Conservation (phyloP, 2,329 filamentous ascomycete species). For the Botrytis hyacinthi region DNA sequence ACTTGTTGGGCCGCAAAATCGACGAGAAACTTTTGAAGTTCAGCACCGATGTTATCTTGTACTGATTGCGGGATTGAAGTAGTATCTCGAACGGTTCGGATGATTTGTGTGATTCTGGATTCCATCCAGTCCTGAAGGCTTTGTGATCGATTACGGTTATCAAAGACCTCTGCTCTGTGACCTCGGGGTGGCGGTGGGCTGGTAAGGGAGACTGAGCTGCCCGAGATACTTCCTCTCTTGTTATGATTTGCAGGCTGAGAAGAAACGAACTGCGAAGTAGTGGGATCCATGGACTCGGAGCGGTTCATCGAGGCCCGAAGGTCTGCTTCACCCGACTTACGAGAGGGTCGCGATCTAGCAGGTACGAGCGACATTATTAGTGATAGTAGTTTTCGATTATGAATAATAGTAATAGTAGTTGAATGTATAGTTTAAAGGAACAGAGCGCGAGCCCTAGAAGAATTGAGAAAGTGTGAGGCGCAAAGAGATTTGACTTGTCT, state of each 20-base stretch:
- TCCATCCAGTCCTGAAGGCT: constrained; percentile 11
- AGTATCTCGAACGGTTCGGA: not conserved
- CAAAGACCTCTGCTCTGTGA: not conserved
- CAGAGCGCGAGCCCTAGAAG: not conserved
- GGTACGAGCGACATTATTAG: constrained; percentile 14
- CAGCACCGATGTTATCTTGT: constrained; percentile 1
- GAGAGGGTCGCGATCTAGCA: not conserved
- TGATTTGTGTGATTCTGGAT: not conserved
- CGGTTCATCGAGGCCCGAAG: constrained; percentile 10
- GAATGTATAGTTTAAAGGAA: not conserved
- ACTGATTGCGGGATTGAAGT: not conserved
- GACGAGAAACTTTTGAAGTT: constrained; percentile 4
- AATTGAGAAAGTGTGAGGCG: not conserved
- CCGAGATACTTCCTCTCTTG: not conserved
- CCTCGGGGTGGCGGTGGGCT: not conserved
- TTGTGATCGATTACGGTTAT: not conserved
- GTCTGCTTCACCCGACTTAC: constrained; percentile 5
- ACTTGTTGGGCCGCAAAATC: constrained; percentile 14
- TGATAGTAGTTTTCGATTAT: not conserved
- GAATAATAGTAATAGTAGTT: constrained; percentile 4
- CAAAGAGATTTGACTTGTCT: not conserved
- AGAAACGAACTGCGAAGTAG: not conserved
- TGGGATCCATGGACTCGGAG: constrained; percentile 5
- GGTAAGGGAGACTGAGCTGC: not conserved
- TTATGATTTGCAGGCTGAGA: not conserved